phyloP scores from a whole-genome alignment of 164 flowering plant species.

The Chimonanthus praecox region DNA sequence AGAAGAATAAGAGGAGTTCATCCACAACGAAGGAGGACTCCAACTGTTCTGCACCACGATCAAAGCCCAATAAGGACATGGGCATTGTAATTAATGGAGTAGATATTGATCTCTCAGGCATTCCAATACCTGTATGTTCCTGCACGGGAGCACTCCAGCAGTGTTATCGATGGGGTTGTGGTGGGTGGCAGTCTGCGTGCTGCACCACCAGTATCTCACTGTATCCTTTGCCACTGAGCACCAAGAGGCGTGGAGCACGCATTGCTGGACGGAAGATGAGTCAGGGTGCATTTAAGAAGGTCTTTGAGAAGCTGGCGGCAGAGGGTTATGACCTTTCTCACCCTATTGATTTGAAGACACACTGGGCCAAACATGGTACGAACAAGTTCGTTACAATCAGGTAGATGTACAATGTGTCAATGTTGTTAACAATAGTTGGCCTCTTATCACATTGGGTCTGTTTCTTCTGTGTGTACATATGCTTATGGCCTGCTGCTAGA shows the following conservation, averaged over 20 bases:
- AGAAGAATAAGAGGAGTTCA: constrained; percentile 43
- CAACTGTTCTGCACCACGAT: constrained; percentile 34
- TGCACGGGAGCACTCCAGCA: constrained; percentile 84
- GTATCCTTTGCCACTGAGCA: constrained; percentile 86
- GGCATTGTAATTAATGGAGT: constrained; percentile 70
- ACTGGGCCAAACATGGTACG: constrained; percentile 93
- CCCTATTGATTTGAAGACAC: constrained; percentile 73
- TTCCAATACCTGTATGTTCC: constrained; percentile 80
- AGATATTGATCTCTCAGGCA: constrained; percentile 66
- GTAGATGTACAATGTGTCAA: constrained; percentile 29
- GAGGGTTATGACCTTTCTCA: constrained; percentile 66
- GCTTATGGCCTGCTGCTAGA: constrained; percentile 31
- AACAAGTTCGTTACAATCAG: constrained; percentile 91
- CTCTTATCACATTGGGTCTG: constrained; percentile 32
- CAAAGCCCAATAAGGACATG: constrained; percentile 41
- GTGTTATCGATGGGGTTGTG: constrained; percentile 91
- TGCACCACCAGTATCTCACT: constrained; percentile 74
- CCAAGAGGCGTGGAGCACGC: constrained; percentile 76
- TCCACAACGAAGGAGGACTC: constrained; percentile 36
- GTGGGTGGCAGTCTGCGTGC: constrained; percentile 96
- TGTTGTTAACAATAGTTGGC: constrained; percentile 2
- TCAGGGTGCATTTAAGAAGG: constrained; percentile 88
- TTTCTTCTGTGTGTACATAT: constrained; percentile 44
- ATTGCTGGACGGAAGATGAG: constrained; percentile 96
- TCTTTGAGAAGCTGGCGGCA: constrained; percentile 68